Evolutionary conservation across 495 filamentous ascomycete genomes (phyloP), one percentile per base, ranked within the genome.

Genomic region (Neurospora pannonica): DNA sequence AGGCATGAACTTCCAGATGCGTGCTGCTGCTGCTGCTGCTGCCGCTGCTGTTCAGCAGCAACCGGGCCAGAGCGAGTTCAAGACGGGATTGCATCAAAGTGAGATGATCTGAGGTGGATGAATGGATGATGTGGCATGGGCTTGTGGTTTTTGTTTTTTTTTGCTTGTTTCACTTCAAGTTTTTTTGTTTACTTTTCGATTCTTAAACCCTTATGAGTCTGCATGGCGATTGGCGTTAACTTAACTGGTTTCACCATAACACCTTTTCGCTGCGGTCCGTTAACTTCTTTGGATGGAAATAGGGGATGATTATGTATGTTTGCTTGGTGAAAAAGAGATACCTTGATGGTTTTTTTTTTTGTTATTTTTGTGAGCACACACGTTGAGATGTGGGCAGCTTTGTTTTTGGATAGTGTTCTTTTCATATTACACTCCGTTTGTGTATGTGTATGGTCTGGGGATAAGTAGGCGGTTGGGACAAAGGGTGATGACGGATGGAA

Each of bases 51-150:
- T 54, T 75, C 76, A 73, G 73, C 70, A 37, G 70, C 76, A 77
- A 69, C 75, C 75, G 38, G 72, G 78, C 34, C 78, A 83, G 79
- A 78, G 81, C 21, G 79, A 86, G 69, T 82, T 80, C 31, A 75
- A 83, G 72, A 87, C 83, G 43, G 85, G 85, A 2, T 76, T 88
- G 72, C 81, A 79, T 62, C 79, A 79, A 36, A 85, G 81, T 74
- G 85, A 85, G 79, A 84, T 87, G 84, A 85, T 87, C 60, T 87
- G 76, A 76, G 24, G 60, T 34, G 74, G 70, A 54, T 31, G 40
- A 10, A 17, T 17, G 70, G 38, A 31, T 74, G 11, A 71, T 24
- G 42, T 11, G 36, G 24, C 31, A 48, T 39, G 21, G 72, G 43
- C 46, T 42, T 73, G 62, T 70, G 36, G 31, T 71, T 71, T 74